Evolutionary conservation across 202 grass and related monocot species (phyloP).

Genomic region (Digitaria exilis): DNA sequence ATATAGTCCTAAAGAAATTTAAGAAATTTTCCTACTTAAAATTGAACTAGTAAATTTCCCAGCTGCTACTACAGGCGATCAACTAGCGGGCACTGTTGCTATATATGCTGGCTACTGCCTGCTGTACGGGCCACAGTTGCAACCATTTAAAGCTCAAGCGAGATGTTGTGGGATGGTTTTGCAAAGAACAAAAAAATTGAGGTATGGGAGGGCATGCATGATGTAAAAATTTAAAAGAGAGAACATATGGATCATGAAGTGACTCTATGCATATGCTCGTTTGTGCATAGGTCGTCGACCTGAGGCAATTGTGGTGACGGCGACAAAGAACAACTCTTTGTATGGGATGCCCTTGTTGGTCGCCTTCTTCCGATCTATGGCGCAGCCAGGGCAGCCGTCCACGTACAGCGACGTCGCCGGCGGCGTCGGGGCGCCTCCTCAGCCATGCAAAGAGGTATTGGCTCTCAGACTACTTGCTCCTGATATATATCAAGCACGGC

Average conservation of each 20-base stretch:
- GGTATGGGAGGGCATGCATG: no score
- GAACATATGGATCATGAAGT: no score
- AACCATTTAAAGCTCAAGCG: no score
- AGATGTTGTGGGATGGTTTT: background rate
- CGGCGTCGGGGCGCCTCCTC: no score
- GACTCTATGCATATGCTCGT: background rate
- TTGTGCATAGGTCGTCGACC: background rate
- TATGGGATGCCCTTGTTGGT: constrained; percentile 44
- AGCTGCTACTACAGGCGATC: no score
- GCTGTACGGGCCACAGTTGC: no score
- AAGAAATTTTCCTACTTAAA: background rate
- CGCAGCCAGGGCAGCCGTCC: constrained; percentile 70
- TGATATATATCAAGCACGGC: background rate
- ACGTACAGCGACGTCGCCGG: constrained; percentile 43
- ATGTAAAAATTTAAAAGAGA: background rate
- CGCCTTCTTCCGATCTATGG: constrained; percentile 51
- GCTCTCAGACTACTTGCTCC: background rate
- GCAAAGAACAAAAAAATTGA: background rate
- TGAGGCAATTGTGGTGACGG: constrained; percentile 34
- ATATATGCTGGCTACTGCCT: no score
- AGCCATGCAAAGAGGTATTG: background rate
- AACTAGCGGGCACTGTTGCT: no score
- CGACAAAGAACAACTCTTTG: constrained; percentile 49
- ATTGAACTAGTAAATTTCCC: background rate
- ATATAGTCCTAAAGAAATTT: no score